Percentiles rank a stretch among this genome's conserved stretches.
These are phyloP conservation scores for Colletotrichum sp. DNA, from an alignment of 2,329 filamentous ascomycete species.

Conservation along the genomic window DNA sequence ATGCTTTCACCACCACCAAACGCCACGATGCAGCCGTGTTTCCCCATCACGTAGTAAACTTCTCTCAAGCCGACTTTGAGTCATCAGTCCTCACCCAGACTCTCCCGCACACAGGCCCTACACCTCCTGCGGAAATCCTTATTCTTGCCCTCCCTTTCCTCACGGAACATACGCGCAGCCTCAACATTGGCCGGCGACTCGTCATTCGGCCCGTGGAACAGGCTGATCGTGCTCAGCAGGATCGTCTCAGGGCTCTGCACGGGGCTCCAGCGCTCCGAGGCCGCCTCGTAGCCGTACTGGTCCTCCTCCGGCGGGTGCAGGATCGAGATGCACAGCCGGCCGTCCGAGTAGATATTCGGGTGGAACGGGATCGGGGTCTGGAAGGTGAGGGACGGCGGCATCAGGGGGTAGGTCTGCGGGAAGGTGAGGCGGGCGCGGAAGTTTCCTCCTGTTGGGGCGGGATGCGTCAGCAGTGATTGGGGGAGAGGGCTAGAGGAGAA, in stretches of 20 bases:
- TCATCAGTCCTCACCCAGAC: conserved; percentile 66
- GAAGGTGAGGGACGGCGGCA: conserved; percentile 90
- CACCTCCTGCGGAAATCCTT: conserved; percentile 82
- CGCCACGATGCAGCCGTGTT: background rate
- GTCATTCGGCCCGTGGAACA: conserved; percentile 91
- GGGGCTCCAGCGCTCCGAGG: conserved; percentile 89
- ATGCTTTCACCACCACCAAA: background rate
- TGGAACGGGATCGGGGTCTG: conserved; percentile 85
- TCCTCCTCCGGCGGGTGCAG: conserved; percentile 95
- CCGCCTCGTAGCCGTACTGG: conserved; percentile 89
- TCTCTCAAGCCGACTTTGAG: too few relatives aligned
- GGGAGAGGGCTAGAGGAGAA: too few relatives aligned
- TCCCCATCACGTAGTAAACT: background rate
- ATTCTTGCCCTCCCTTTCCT: conserved; percentile 66
- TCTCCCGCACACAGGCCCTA: conserved; percentile 80
- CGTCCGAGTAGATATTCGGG: conserved; percentile 89
- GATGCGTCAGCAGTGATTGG: background rate
- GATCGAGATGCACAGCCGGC: conserved; percentile 95
- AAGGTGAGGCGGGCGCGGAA: conserved; percentile 88
- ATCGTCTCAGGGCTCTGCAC: conserved; percentile 97
- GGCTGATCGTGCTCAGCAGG: conserved; percentile 86
- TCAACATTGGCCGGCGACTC: conserved; percentile 96
- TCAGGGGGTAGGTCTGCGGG: conserved; percentile 82
- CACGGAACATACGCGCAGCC: conserved; percentile 85
- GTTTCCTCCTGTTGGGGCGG: conserved; percentile 72